phyloP scores from a whole-genome alignment of 805 yeast genomes.

The Blastobotrys muscicola region DNA sequence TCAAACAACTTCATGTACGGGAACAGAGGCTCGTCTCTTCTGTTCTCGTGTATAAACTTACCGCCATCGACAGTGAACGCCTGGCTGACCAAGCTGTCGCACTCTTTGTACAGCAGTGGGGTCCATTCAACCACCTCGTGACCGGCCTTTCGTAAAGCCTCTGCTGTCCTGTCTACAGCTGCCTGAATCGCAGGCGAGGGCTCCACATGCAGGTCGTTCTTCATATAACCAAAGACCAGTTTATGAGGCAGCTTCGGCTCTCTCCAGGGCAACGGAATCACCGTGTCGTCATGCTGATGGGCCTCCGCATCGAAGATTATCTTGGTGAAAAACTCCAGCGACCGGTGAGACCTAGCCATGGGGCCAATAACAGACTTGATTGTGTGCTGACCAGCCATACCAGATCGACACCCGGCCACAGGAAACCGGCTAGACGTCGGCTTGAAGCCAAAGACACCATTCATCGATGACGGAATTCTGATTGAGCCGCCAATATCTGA shows the following conservation, averaged over 20 bases:
- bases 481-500: slow-evolving; percentile 48
- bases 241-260: slow-evolving; percentile 19
- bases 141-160: slow-evolving; percentile 47
- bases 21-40: slow-evolving; percentile 2
- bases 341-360: slow-evolving; percentile 31
- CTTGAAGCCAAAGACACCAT: slow-evolving; percentile 39
- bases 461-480: slow-evolving; percentile 39
- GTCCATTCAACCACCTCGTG: slow-evolving; percentile 41
- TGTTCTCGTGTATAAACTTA: not conserved
- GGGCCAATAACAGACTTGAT: slow-evolving; percentile 44
- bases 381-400: slow-evolving; percentile 18
- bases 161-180: slow-evolving; percentile 43
- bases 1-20: not conserved
- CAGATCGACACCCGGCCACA: slow-evolving; percentile 26
- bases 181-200: slow-evolving; percentile 51
- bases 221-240: slow-evolving; percentile 38
- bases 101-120: not conserved
- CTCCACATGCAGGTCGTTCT: slow-evolving; percentile 36
- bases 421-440: slow-evolving; percentile 37
- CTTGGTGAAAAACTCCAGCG: slow-evolving; percentile 32
- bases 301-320: slow-evolving; percentile 33
- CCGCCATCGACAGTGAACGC: not conserved
- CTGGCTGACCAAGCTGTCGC: slow-evolving; percentile 1
- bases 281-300: slow-evolving; percentile 38
- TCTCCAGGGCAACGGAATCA: slow-evolving; percentile 41